A percentile compares a stretch with the other conserved stretches of the same genome.
phyloP scores from a whole-genome alignment of 352 stramenopile genomes.

The Globisporangium alternatum region DNA sequence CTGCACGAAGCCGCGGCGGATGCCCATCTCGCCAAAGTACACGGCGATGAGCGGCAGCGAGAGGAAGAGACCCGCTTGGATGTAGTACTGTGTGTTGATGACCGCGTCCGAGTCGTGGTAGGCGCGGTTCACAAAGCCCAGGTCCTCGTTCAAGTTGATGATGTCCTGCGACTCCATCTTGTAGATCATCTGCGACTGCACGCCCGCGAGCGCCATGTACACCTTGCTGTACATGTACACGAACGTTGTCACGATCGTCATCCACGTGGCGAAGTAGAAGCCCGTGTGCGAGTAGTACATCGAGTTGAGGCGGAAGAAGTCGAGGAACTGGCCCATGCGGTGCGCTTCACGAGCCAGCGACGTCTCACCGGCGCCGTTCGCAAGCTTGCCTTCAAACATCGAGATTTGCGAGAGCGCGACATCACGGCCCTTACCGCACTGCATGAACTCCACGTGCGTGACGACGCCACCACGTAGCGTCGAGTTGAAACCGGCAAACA shows the following conservation, averaged over 20 bases:
- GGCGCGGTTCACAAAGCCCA: conserved; percentile 60
- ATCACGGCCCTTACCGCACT: conserved; percentile 84
- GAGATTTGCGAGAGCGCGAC: conserved; percentile 84
- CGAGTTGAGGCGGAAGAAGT: conserved; percentile 85
- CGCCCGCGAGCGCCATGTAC: conserved; percentile 71
- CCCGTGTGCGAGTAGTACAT: conserved; percentile 89
- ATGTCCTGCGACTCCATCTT: conserved; percentile 74
- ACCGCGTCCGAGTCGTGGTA: conserved; percentile 59
- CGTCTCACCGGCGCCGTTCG: conserved; percentile 79
- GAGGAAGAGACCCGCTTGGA: conserved; percentile 79
- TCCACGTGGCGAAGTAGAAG: conserved; percentile 86
- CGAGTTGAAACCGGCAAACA: conserved; percentile 83
- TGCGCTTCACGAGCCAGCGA: conserved; percentile 75
- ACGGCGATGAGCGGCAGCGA: conserved; percentile 71
- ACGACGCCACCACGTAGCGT: conserved; percentile 73
- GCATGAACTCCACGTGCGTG: conserved; percentile 85
- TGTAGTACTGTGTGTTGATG: conserved; percentile 86
- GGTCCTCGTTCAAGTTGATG: conserved; percentile 53
- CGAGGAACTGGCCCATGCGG: conserved; percentile 83
- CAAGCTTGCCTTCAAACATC: conserved; percentile 86
- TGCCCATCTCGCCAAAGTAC: conserved; percentile 79
- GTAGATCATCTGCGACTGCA: conserved; percentile 68
- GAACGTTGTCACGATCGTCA: conserved; percentile 87
- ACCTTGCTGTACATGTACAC: conserved; percentile 88
- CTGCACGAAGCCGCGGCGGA: conserved; percentile 62